Conservation (phyloP, 352 stramenopile species). For the Globisporangium echinulatum region DNA sequence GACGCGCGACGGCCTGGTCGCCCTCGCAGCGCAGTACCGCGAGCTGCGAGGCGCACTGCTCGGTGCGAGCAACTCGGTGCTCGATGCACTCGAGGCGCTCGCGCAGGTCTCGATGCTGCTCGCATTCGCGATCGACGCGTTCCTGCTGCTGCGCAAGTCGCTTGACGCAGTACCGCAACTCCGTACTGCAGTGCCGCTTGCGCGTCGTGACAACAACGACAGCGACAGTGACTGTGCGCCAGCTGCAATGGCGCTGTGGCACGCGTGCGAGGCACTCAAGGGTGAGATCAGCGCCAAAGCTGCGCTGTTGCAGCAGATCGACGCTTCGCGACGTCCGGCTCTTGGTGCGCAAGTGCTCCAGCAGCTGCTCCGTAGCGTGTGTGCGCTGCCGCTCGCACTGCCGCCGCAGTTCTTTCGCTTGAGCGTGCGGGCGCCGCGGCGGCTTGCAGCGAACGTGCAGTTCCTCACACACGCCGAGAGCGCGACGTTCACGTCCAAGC, state of each 20-base stretch:
- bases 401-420: constrained; percentile 41
- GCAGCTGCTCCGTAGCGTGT: constrained; percentile 28
- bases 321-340: constrained; percentile 10
- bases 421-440: constrained; percentile 12
- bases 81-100: constrained; percentile 23
- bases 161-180: no score
- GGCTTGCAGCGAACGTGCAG: constrained; percentile 28
- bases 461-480: constrained; percentile 44
- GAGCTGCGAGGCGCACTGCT: constrained; percentile 24
- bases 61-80: constrained; percentile 19
- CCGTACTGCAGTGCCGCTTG: no score
- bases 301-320: constrained; percentile 14
- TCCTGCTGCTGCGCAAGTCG: constrained; percentile 18
- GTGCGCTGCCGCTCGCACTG: constrained; percentile 19
- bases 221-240: no score
- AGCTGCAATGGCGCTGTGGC: background rate
- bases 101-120: constrained; percentile 21
- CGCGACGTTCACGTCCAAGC: constrained; percentile 35
- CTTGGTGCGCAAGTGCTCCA: constrained; percentile 32
- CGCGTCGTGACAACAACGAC: background rate
- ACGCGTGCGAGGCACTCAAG: constrained; percentile 16
- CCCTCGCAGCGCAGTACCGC: constrained; percentile 18
- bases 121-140: constrained; percentile 23
- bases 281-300: constrained; percentile 3
- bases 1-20: constrained; percentile 19